Conservation (phyloP, 768 basidiomycete genomes). For the Tephrocybe sp. region DNA sequence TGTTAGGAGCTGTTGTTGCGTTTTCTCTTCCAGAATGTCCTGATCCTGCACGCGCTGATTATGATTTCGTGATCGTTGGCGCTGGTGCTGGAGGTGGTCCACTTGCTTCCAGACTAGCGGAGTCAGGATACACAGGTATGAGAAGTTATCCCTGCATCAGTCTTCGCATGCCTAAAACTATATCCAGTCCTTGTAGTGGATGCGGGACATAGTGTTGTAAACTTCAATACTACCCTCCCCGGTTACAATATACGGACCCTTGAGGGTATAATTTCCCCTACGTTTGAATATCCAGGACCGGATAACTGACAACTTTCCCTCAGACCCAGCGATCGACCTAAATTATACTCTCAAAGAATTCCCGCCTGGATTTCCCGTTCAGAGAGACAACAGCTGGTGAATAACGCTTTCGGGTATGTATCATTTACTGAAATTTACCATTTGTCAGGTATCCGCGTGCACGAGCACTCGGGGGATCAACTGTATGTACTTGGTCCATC, state of each 20-base stretch:
- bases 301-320: not conserved
- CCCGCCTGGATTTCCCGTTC: conserved; percentile 21
- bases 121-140: conserved; percentile 22
- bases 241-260: conserved; percentile 21
- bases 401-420: not conserved
- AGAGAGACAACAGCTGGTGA: conserved; percentile 22
- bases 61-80: conserved; percentile 25
- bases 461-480: conserved; percentile 27
- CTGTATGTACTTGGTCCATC: conserved; percentile 14
- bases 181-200: conserved; percentile 26
- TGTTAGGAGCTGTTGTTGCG: too few relatives aligned
- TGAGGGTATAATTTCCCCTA: conserved; percentile 17
- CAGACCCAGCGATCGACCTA: conserved; percentile 24
- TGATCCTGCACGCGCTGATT: conserved; percentile 9
- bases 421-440: not conserved
- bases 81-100: too few relatives aligned
- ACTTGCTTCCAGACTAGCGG: conserved; percentile 22
- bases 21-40: conserved; percentile 12
- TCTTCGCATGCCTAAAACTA: not conserved
- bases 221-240: conserved; percentile 26
- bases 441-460: conserved; percentile 26
- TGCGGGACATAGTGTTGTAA: conserved; percentile 23
- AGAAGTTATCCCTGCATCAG: too few relatives aligned
- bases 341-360: conserved; percentile 28
- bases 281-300: not conserved